Evolutionary conservation across 768 basidiomycete genomes (phyloP).

Genomic region (Austroboletus festivus): DNA sequence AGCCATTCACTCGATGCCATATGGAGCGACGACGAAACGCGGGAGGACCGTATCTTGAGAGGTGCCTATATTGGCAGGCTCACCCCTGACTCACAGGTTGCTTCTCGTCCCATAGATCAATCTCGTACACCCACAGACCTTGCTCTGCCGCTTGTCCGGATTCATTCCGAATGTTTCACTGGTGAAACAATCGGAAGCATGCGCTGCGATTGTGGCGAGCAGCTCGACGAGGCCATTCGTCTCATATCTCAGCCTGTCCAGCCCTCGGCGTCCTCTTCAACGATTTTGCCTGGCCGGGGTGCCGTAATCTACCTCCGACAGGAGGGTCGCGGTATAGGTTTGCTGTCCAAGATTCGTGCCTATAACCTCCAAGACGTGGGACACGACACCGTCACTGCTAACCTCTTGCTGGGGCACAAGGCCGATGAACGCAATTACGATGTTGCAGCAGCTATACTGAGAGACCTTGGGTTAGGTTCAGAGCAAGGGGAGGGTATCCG

Average conservation of each 20-base stretch:
- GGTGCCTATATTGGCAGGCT: conserved; percentile 92
- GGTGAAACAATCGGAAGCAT: conserved; percentile 97
- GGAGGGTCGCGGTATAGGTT: conserved; percentile 95
- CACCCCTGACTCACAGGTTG: conserved; percentile 47
- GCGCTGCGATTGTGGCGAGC: conserved; percentile 99
- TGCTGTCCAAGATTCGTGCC: conserved; percentile 92
- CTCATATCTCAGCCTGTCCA: conserved; percentile 74
- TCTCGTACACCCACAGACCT: conserved; percentile 28
- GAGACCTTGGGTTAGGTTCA: conserved; percentile 75
- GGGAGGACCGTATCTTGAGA: conserved; percentile 88
- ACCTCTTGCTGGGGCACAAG: conserved; percentile 89
- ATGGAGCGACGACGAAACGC: conserved; percentile 85
- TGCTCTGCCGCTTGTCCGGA: conserved; percentile 82
- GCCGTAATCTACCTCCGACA: conserved; percentile 94
- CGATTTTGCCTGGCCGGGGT: conserved; percentile 75
- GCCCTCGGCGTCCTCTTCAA: conserved; percentile 36
- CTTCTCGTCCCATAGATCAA: conserved; percentile 37
- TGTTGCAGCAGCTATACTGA: conserved; percentile 84
- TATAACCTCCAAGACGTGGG: conserved; percentile 98
- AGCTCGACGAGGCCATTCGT: conserved; percentile 95
- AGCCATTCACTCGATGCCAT: conserved; percentile 76
- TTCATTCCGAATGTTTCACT: conserved; percentile 98
- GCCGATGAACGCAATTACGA: conserved; percentile 95
- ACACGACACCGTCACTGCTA: conserved; percentile 98
- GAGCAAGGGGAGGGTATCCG: conserved; percentile 58